Conservation (phyloP, 1,284 basidiomycete genomes). For the Melampsora larici-populina region DNA sequence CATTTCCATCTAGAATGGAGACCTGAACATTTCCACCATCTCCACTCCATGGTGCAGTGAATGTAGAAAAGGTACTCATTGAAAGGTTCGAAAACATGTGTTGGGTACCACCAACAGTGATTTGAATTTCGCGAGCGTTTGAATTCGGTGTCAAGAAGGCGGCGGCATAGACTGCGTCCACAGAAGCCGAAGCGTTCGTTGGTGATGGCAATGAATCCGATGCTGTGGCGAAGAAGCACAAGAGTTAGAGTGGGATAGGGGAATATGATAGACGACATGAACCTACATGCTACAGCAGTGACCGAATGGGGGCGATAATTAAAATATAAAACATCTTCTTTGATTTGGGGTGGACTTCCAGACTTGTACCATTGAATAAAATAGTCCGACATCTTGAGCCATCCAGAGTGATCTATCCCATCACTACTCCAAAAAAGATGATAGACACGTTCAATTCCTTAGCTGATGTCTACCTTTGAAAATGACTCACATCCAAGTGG, state of each 20-base stretch:
- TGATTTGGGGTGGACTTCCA: conserved; percentile 27
- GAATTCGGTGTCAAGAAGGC: conserved; percentile 12
- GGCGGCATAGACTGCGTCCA: conserved; percentile 30
- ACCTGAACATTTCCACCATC: conserved; percentile 26
- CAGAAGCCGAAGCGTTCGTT: conserved; percentile 18
- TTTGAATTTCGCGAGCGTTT: conserved; percentile 11
- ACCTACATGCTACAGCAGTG: conserved; percentile 20
- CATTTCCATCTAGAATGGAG: conserved; percentile 18
- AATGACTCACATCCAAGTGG: conserved; percentile 35
- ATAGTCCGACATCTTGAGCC: conserved; percentile 41
- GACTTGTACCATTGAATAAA: conserved; percentile 43
- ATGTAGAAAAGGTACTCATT: conserved; percentile 6
- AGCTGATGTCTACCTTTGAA: too few species aligned
- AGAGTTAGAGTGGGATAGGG: neutral
- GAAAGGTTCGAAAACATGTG: conserved; percentile 17
- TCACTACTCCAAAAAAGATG: neutral
- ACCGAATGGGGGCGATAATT: conserved; percentile 38
- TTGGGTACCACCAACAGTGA: conserved; percentile 17
- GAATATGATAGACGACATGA: neutral
- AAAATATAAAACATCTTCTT: conserved; percentile 28
- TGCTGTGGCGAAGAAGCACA: neutral
- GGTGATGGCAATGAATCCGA: conserved; percentile 23
- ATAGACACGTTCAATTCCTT: too few species aligned
- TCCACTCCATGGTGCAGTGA: conserved; percentile 34
- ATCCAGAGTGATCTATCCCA: conserved; percentile 34